A percentile compares a stretch with the other conserved stretches of the same genome.
Conservation (phyloP, 345 rosid species). For the Raphanus sativus region DNA sequence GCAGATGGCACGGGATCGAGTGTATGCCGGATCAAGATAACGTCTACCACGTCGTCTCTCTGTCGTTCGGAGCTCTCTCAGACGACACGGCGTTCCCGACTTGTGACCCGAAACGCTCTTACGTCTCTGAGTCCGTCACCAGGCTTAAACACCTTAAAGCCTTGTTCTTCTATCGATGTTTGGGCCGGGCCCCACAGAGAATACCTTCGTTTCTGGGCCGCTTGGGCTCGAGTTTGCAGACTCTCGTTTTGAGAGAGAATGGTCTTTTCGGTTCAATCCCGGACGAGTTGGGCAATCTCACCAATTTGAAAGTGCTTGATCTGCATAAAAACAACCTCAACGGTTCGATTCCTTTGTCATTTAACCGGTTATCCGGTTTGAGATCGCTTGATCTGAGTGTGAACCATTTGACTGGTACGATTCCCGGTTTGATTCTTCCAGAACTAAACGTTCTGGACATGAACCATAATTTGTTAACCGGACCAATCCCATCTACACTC, state of each 20-base stretch:
- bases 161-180: slow-evolving; percentile 85
- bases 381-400: slow-evolving; percentile 78
- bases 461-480: slow-evolving; percentile 57
- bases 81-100: slow-evolving; percentile 95
- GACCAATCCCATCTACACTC: slow-evolving; percentile 58
- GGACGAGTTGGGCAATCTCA: slow-evolving; percentile 60
- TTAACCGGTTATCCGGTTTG: slow-evolving; percentile 47
- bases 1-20: slow-evolving; percentile 98
- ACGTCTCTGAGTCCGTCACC: slow-evolving; percentile 64
- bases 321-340: slow-evolving; percentile 72
- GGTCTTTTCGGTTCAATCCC: slow-evolving; percentile 76
- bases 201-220: slow-evolving; percentile 76
- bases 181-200: slow-evolving; percentile 64
- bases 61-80: slow-evolving; percentile 89
- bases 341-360: slow-evolving; percentile 63
- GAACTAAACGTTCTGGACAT: slow-evolving; percentile 59
- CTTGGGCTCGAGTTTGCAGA: slow-evolving; percentile 59
- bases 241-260: slow-evolving; percentile 74
- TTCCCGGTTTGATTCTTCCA: slow-evolving; percentile 54
- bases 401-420: slow-evolving; percentile 55
- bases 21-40: slow-evolving; percentile 85
- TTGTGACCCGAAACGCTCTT: slow-evolving; percentile 68
- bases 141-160: slow-evolving; percentile 72
- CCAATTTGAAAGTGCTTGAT: slow-evolving; percentile 69
- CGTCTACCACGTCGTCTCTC: slow-evolving; percentile 76